Evolutionary conservation across 106 monocot genomes (phyloP).

Genomic region (Alisma plantagoaquatica): DNA sequence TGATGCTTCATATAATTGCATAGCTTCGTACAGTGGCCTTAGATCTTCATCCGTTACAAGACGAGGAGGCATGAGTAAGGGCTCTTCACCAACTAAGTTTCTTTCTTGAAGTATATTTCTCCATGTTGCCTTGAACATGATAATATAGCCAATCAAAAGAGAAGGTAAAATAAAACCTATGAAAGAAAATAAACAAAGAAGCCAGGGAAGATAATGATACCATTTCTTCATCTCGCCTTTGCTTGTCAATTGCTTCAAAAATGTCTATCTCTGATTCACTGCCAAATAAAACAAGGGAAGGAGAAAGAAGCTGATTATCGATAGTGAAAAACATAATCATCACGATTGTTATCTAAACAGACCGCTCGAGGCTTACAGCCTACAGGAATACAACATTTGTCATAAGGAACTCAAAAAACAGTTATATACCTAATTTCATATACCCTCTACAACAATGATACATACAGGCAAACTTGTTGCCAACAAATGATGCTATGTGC

Average conservation of each 20-base stretch:
- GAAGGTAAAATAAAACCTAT: not conserved
- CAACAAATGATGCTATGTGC: no score
- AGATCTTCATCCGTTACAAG: conserved; percentile 91
- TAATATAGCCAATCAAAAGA: not conserved
- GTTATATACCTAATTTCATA: no score
- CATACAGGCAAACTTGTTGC: no score
- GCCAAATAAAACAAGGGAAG: conserved; percentile 9
- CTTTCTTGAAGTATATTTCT: conserved; percentile 41
- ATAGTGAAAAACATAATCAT: no score
- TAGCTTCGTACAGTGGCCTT: conserved; percentile 56
- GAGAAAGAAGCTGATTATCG: conserved; percentile 2
- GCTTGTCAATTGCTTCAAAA: conserved; percentile 86
- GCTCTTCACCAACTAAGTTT: conserved; percentile 20
- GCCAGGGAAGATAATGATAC: conserved; percentile 20
- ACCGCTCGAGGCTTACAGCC: no score
- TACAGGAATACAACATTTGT: no score
- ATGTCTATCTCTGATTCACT: conserved; percentile 96
- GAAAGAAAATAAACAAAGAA: not conserved
- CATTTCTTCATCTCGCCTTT: conserved; percentile 84
- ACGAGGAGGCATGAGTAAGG: conserved; percentile 59
- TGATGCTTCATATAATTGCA: conserved; percentile 47
- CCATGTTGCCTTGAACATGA: conserved; percentile 57
- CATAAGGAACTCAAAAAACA: no score
- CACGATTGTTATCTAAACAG: no score
- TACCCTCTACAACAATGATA: no score